A percentile compares a stretch with the other conserved stretches of the same genome.
phyloP scores from a whole-genome alignment of 2,329 filamentous ascomycete species.

The Aspergillus spinulosporus region DNA sequence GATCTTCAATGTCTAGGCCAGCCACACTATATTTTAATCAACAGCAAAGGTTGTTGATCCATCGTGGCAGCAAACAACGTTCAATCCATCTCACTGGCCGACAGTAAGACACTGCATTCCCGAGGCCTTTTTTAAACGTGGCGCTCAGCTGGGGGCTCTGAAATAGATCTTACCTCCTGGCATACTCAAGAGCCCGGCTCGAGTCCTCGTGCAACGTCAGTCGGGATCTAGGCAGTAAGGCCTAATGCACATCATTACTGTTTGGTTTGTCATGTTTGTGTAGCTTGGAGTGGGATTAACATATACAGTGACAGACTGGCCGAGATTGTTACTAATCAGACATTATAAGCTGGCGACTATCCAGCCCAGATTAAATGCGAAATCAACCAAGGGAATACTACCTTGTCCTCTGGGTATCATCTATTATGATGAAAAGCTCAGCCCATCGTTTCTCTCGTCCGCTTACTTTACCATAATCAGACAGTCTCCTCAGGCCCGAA shows the following conservation, averaged over 20 bases:
- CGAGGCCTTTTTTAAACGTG: neutral
- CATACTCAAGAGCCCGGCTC: neutral
- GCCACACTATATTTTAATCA: slow-evolving; percentile 7
- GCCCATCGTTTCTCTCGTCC: neutral
- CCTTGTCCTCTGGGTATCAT: too few relatives aligned
- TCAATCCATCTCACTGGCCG: neutral
- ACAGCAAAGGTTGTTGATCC: slow-evolving; percentile 4
- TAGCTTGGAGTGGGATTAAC: neutral
- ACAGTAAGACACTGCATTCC: neutral
- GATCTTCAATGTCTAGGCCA: slow-evolving; percentile 9
- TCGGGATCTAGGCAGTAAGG: neutral
- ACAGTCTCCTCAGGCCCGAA: neutral
- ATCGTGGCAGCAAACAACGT: slow-evolving; percentile 7
- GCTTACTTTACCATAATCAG: neutral
- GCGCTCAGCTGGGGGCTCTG: neutral
- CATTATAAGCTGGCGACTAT: too few relatives aligned
- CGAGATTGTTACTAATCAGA: too few relatives aligned
- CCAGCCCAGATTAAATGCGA: too few relatives aligned
- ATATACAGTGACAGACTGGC: too few relatives aligned
- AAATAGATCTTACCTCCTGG: neutral
- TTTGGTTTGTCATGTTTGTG: neutral
- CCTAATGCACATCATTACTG: neutral
- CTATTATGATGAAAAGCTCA: neutral
- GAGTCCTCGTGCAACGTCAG: neutral
- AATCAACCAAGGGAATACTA: too few relatives aligned